Evolutionary conservation across 1,284 basidiomycete genomes (phyloP), one percentile per base, ranked within the genome.

Genomic region (Singerocomus inundabilis): DNA sequence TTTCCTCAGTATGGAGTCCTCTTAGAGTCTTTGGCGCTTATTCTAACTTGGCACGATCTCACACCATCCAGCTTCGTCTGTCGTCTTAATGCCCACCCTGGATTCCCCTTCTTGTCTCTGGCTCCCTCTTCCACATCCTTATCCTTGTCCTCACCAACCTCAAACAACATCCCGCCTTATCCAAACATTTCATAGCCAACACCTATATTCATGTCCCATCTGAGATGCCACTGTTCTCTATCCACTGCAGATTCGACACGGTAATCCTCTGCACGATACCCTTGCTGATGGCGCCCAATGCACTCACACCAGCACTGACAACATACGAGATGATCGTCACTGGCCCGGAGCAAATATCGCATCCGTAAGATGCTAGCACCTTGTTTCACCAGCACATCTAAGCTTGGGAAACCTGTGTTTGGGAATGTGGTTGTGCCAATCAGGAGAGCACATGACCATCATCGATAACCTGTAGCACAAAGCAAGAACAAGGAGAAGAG

Each of bases 301-400:
- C 62, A 13, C 89, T 85, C 1, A 83, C 82, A 0, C 81, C 81
- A 6, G 79, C 79, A 31, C 86, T 84, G 6, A 85, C 82, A 0
- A 93, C 91, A 9, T 91, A 83, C 0, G 96, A 96, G 1, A 98
- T 94, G 58, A 98, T 97, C 1, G 93, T 97, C 16, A 99, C 96
- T 0, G 96, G 21, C 21, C 21, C 21, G 96, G 0, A 98, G 75
- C 0, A 98, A 74, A 1, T 21, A 99, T 81, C 0, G 93, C 84
- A 52, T 91, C 87, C 10, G 91, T 91, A 98, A 0, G 91, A 91
- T 0, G 92, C 88, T 2, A 99, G 78, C 91, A 56, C 89, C 96
- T 18, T 92, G 84, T 66, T 99, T 99, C 51, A 96, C 84, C 98
- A 97, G 28, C 80, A 80, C 0, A 80, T 71, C 54, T 67, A 73